phyloP scores from a whole-genome alignment of 768 basidiomycete genomes.

The Boletus tomentosulus region DNA sequence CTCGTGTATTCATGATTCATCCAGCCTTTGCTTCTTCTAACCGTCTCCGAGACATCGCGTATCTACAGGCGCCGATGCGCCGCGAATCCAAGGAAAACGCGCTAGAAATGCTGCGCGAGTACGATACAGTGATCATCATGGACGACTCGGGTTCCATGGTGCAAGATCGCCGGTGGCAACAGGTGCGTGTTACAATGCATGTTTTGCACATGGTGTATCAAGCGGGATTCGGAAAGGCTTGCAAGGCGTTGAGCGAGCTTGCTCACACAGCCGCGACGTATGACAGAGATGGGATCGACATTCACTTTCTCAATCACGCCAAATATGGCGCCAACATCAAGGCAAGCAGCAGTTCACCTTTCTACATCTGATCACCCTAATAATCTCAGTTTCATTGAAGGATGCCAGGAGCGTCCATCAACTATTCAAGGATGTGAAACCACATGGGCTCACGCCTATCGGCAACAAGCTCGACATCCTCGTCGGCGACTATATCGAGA shows the following conservation, averaged over 20 bases:
- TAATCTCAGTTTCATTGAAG: constrained; percentile 23
- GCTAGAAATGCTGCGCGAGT: constrained; percentile 38
- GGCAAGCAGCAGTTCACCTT: constrained; percentile 21
- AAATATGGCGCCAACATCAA: constrained; percentile 35
- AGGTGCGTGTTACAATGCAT: constrained; percentile 32
- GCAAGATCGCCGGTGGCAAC: constrained; percentile 41
- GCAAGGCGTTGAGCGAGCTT: constrained; percentile 36
- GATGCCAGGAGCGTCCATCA: constrained; percentile 33
- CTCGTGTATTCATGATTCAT: constrained; percentile 23
- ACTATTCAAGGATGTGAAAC: constrained; percentile 43
- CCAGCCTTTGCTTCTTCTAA: constrained; percentile 14
- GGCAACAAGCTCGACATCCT: constrained; percentile 38
- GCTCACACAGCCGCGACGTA: constrained; percentile 47
- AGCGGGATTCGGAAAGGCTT: constrained; percentile 2
- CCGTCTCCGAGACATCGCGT: constrained; percentile 18
- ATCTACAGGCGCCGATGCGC: constrained; percentile 25
- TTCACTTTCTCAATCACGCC: constrained; percentile 53
- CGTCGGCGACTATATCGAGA: constrained; percentile 35
- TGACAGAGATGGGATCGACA: constrained; percentile 57
- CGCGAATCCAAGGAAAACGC: constrained; percentile 27
- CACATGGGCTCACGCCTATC: constrained; percentile 44
- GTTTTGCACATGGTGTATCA: neutral
- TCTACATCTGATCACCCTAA: neutral
- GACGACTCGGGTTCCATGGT: constrained; percentile 62
- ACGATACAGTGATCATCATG: constrained; percentile 55